These are phyloP conservation scores for Flammula alnicola DNA, from an alignment of 1,284 basidiomycete genomes.

Conservation along the genomic window DNA sequence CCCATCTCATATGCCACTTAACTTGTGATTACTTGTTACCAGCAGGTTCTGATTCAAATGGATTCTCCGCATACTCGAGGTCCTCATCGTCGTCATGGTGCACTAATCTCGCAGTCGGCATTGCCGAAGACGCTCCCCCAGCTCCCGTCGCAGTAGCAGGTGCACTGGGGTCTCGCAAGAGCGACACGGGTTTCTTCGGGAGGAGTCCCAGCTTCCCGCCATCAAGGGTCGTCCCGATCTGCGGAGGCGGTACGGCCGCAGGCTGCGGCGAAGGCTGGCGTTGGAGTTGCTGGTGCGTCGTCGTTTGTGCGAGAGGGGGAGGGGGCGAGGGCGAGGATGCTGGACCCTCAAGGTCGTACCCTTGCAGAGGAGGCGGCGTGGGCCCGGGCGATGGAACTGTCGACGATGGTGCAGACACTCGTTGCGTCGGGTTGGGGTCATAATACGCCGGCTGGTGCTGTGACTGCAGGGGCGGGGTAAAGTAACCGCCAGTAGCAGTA, in stretches of 20 bases:
- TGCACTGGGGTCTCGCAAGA: conserved; percentile 44
- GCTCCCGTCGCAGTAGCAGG: neutral
- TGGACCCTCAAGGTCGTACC: conserved; percentile 17
- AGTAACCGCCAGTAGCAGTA: conserved; percentile 10
- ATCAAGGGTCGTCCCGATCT: conserved; percentile 3
- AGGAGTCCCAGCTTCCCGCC: conserved; percentile 67
- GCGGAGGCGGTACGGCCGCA: conserved; percentile 8
- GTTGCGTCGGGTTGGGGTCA: conserved; percentile 45
- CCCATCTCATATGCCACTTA: no score
- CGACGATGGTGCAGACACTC: no score
- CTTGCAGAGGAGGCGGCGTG: conserved; percentile 9
- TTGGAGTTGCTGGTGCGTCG: conserved; percentile 19
- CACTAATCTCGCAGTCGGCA: neutral
- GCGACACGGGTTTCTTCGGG: conserved; percentile 74
- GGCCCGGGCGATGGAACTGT: neutral
- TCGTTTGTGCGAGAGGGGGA: conserved; percentile 4
- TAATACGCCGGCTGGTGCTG: conserved; percentile 39
- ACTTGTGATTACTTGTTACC: neutral
- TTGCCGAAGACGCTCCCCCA: neutral
- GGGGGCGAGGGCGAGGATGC: neutral
- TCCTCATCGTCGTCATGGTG: conserved; percentile 26
- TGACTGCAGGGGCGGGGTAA: conserved; percentile 9
- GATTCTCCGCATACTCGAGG: conserved; percentile 71
- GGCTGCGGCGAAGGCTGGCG: conserved; percentile 16
- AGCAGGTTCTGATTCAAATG: conserved; percentile 44